A percentile compares a stretch with the other conserved stretches of the same genome.
Evolutionary conservation across 208 protist genomes (phyloP).

Genomic region (Entamoeba dispar): DNA sequence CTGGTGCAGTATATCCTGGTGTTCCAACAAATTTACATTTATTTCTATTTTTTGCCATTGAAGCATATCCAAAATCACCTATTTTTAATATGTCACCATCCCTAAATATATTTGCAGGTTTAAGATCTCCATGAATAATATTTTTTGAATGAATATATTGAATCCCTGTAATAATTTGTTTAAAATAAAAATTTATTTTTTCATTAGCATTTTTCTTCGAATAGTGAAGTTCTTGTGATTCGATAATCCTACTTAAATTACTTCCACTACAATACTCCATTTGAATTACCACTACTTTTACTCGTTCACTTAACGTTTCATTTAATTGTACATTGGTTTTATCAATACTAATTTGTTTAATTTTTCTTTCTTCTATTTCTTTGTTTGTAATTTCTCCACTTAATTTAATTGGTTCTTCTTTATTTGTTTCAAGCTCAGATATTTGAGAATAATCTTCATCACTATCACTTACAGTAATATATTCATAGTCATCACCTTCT

Average conservation of each 20-base stretch:
- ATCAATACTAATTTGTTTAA: too few relatives aligned
- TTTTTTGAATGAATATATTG: slow-evolving; percentile 42
- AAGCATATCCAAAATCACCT: slow-evolving; percentile 66
- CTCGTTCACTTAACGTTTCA: not conserved
- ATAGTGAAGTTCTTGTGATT: not conserved
- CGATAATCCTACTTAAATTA: not conserved
- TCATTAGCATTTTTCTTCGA: not conserved
- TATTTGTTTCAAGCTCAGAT: too few relatives aligned
- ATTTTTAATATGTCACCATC: slow-evolving; percentile 51
- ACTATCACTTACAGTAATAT: too few relatives aligned
- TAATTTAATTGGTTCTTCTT: too few relatives aligned
- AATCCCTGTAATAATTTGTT: slow-evolving; percentile 50
- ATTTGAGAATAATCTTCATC: too few relatives aligned
- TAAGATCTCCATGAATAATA: slow-evolving; percentile 57
- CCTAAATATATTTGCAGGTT: slow-evolving; percentile 58
- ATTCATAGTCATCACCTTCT: not conserved
- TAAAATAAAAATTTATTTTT: slow-evolving; percentile 41
- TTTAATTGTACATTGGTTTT: too few relatives aligned
- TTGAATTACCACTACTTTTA: not conserved
- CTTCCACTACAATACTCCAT: not conserved
- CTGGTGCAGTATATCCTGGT: not conserved
- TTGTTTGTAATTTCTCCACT: too few relatives aligned
- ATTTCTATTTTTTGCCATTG: slow-evolving; percentile 7
- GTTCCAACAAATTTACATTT: not conserved
- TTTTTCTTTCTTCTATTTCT: too few relatives aligned